Evolutionary conservation across 768 basidiomycete species (phyloP).

Genomic region (Amanita molliuscula): DNA sequence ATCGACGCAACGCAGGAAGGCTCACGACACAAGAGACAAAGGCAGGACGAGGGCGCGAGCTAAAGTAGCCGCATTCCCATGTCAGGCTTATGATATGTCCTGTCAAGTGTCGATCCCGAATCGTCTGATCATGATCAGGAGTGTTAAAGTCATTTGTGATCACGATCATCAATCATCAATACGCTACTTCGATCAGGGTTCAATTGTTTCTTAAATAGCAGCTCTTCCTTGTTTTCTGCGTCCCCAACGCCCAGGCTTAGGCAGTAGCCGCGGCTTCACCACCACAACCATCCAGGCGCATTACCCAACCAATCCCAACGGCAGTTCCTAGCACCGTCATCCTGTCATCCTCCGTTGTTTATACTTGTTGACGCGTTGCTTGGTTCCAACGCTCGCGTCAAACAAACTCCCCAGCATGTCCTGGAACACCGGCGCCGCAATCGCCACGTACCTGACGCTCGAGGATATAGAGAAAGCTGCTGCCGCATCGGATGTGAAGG

Average conservation of each 20-base stretch:
- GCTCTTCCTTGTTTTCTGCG: not conserved
- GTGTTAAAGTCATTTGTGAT: slow-evolving; percentile 13
- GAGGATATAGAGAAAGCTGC: slow-evolving; percentile 30
- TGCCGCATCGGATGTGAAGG: slow-evolving; percentile 10
- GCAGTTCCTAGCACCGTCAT: not conserved
- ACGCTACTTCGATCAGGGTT: slow-evolving; percentile 7
- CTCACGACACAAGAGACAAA: slow-evolving; percentile 24
- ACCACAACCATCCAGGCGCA: not conserved
- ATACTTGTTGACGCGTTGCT: slow-evolving; percentile 17
- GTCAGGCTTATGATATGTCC: slow-evolving; percentile 7
- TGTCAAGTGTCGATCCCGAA: slow-evolving; percentile 15
- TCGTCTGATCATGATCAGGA: slow-evolving; percentile 21
- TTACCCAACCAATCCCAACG: not conserved
- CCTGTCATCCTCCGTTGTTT: not conserved
- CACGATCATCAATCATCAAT: slow-evolving; percentile 11
- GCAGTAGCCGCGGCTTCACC: not conserved
- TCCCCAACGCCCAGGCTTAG: not conserved
- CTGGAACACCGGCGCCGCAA: slow-evolving; percentile 27
- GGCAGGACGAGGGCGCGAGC: slow-evolving; percentile 16
- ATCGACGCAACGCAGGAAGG: slow-evolving; percentile 18
- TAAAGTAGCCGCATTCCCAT: slow-evolving; percentile 10
- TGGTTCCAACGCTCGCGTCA: slow-evolving; percentile 8
- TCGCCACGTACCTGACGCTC: slow-evolving; percentile 27
- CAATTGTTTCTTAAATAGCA: slow-evolving; percentile 1
- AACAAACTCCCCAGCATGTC: slow-evolving; percentile 13